phyloP scores from a whole-genome alignment of 306 rosid genomes.

The Dalbergia cultrata region DNA sequence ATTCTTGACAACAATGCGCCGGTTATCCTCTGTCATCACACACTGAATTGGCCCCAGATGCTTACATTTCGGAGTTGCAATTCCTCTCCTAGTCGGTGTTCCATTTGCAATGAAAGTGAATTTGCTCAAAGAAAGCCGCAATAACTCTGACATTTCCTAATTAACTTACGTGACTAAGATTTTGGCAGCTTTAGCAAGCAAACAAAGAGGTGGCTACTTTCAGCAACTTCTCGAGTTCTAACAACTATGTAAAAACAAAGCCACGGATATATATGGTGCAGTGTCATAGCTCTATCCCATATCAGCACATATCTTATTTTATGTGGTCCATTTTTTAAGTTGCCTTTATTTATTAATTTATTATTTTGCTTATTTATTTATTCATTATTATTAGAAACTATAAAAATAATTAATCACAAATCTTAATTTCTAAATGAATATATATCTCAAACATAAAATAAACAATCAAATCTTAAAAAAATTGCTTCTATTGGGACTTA shows the following conservation, averaged over 20 bases:
- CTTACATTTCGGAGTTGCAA: conserved; percentile 31
- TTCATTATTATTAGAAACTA: no score
- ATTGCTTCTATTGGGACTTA: background rate
- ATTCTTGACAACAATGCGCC: conserved; percentile 56
- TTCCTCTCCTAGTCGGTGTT: conserved; percentile 45
- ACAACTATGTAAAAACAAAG: background rate
- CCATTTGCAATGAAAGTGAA: conserved; percentile 45
- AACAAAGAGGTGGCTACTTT: conserved; percentile 5
- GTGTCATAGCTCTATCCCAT: conserved; percentile 39
- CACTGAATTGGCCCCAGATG: conserved; percentile 49
- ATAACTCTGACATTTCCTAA: conserved; percentile 63
- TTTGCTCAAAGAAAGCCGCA: conserved; percentile 49
- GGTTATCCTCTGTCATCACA: conserved; percentile 58
- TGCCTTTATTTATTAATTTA: background rate
- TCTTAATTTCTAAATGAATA: background rate
- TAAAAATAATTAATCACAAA: background rate
- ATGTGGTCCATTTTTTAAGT: conserved; percentile 14
- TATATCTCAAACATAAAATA: background rate
- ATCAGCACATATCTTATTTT: conserved; percentile 33
- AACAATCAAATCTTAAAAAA: no score
- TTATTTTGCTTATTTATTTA: no score
- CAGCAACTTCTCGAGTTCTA: conserved; percentile 6
- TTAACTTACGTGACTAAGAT: conserved; percentile 6
- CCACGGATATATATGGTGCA: background rate
- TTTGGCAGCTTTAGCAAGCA: background rate